Base-by-base conservation (phyloP, 202 grass and related monocot genomes). In the Dendrocalamus latiflorus region DNA sequence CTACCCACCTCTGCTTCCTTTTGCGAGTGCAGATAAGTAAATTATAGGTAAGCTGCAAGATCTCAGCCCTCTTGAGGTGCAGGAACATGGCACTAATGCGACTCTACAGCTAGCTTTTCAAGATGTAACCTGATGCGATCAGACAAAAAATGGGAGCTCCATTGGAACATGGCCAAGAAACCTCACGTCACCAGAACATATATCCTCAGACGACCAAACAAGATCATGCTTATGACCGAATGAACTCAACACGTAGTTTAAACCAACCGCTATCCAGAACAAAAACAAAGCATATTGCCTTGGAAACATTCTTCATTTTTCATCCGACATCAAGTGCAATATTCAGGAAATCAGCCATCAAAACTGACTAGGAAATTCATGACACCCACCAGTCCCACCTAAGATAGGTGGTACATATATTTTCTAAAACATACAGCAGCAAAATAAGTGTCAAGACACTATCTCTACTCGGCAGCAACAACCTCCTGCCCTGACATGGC, bases 401-500 rank as follows among this genome's bases (percentile, higher is more conserved):
- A 33, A 70, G 20, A 59, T 17, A 67, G 71, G 53, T 80, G 45
- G 38, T 39, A 83, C 74, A 72, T 78, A 45, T 72, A 36, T 58
- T n/a, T 48, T 78, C 58, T 28, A 74, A 74, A 73, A 22, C 30
- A 74, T 36, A 16, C 60, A 67, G 60, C 17, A 79, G 17, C 33
- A 75, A 74, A 80, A 74, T 33, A 59, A 57, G 34, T 4, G 21
- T 22, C 4, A 7, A 7, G 13, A 8, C 6, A 81, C 62, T 42
- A 48, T 11, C 5, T 76, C 61, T 86, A 90, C 88, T 90, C 84
- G 0, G 80, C 74, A 44, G 83, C 67, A 69, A 69, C 67, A 75
- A 75, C 75, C 61, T 87, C 88, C 45, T 86, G 84, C 5, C 68
- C 89, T 11, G 86, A 81, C 78, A 90, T 77, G 0, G 74, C 64